A percentile compares a stretch with the other conserved stretches of the same genome.
These are phyloP conservation scores for Wickerhamiella alocasiicola DNA, from an alignment of 805 yeast species.

Conservation along the genomic window DNA sequence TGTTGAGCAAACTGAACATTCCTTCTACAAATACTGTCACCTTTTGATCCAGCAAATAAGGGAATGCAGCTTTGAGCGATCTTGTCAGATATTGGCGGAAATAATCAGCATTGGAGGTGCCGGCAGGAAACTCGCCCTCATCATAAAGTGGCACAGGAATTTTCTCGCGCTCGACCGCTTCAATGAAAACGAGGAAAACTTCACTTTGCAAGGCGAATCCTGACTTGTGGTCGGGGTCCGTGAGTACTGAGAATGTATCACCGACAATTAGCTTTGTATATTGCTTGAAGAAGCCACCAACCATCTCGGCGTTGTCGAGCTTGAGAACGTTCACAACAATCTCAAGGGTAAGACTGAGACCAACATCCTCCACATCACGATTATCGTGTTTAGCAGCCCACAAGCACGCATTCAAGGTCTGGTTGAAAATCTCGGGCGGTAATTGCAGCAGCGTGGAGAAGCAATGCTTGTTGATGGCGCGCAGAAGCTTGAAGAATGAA, in stretches of 20 bases:
- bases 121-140: slow-evolving; percentile 70
- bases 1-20: slow-evolving; percentile 54
- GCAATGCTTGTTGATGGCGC: slow-evolving; percentile 73
- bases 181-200: slow-evolving; percentile 69
- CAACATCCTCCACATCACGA: slow-evolving; percentile 90
- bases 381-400: slow-evolving; percentile 99
- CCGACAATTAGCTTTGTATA: slow-evolving; percentile 80
- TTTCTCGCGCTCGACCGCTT: slow-evolving; percentile 63
- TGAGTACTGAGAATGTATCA: slow-evolving; percentile 84
- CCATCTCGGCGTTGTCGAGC: slow-evolving; percentile 48
- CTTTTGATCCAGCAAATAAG: slow-evolving; percentile 76
- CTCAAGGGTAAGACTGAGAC: slow-evolving; percentile 73
- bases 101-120: slow-evolving; percentile 69
- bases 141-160: slow-evolving; percentile 69
- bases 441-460: slow-evolving; percentile 77
- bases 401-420: slow-evolving; percentile 81
- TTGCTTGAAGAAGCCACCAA: slow-evolving; percentile 76
- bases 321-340: slow-evolving; percentile 73
- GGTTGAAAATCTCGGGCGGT: slow-evolving; percentile 84
- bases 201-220: slow-evolving; percentile 85
- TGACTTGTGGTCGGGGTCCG: slow-evolving; percentile 96
- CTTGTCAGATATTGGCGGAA: slow-evolving; percentile 70
- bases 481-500: slow-evolving; percentile 80
- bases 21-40: slow-evolving; percentile 70
- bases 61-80: slow-evolving; percentile 80